These are phyloP conservation scores for Monosporascus sp. DNA, from an alignment of 2,329 filamentous ascomycete species.

Conservation along the genomic window DNA sequence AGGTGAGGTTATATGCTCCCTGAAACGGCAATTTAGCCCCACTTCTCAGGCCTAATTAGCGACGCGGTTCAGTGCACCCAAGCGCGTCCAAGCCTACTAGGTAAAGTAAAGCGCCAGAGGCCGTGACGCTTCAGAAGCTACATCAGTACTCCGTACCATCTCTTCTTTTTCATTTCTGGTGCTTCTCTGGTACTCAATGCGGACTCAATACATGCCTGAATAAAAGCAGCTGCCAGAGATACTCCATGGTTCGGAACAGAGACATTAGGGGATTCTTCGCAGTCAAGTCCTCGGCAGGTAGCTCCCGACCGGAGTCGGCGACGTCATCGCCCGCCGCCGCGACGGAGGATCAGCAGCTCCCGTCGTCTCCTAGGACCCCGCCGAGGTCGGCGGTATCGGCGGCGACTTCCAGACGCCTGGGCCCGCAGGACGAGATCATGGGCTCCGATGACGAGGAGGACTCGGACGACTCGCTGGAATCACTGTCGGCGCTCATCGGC, in stretches of 20 bases:
- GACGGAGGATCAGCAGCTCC: slow-evolving; percentile 7
- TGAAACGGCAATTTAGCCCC: too few species aligned
- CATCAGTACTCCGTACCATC: too few species aligned
- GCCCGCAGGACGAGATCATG: slow-evolving; percentile 54
- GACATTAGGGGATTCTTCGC: slow-evolving; percentile 28
- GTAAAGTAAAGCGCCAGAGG: too few species aligned
- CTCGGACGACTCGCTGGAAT: slow-evolving; percentile 49
- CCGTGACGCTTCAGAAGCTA: too few species aligned
- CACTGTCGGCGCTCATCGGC: slow-evolving; percentile 45
- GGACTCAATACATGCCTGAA: neutral
- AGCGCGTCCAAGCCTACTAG: too few species aligned
- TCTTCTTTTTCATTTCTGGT: too few species aligned
- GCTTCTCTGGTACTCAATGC: too few species aligned
- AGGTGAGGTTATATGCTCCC: too few species aligned
- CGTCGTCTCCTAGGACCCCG: slow-evolving; percentile 24
- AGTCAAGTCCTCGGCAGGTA: slow-evolving; percentile 6
- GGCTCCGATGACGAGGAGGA: slow-evolving; percentile 69
- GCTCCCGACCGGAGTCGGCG: slow-evolving; percentile 9
- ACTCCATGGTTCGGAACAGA: slow-evolving; percentile 16
- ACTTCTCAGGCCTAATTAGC: too few species aligned
- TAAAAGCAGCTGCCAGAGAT: neutral
- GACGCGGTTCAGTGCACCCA: too few species aligned
- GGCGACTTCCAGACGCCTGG: slow-evolving; percentile 13
- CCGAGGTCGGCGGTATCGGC: slow-evolving; percentile 17
- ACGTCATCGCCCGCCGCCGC: slow-evolving; percentile 8